Percentiles rank a stretch among this genome's conserved stretches.
These are phyloP conservation scores for Thermothelomyces thermophilus DNA, from an alignment of 2,329 filamentous ascomycete species.

Conservation along the genomic window DNA sequence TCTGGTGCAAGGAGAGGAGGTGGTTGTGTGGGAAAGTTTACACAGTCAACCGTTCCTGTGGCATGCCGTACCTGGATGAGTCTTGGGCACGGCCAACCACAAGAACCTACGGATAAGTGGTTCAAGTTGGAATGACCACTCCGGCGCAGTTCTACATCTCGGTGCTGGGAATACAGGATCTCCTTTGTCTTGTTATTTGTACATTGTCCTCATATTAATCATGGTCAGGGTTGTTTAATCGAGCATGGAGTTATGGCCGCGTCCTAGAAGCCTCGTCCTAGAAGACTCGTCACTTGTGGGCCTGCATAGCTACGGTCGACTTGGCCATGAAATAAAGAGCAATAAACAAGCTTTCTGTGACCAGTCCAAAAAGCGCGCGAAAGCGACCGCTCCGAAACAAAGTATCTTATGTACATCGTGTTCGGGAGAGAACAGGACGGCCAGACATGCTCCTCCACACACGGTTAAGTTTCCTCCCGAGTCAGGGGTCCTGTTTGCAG, in stretches of 20 bases:
- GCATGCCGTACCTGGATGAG: neutral
- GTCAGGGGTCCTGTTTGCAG: no score
- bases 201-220: slow-evolving; percentile 22
- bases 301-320: no score
- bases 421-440: no score
- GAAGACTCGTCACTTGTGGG: no score
- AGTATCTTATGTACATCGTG: no score
- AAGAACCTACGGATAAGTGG: neutral
- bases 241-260: slow-evolving; percentile 22
- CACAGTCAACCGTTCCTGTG: neutral
- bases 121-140: slow-evolving; percentile 11
- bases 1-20: neutral
- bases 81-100: neutral
- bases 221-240: slow-evolving; percentile 21
- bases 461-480: no score
- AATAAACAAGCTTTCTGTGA: no score
- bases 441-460: no score
- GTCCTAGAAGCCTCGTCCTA: neutral
- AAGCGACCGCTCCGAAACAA: no score
- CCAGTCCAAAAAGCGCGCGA: no score
- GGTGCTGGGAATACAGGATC: slow-evolving; percentile 17
- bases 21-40: neutral
- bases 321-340: no score
- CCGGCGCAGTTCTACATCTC: slow-evolving; percentile 16
- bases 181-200: slow-evolving; percentile 18